A percentile compares a stretch with the other conserved stretches of the same genome.
Evolutionary conservation across 169 alveolate genomes (phyloP).

Genomic region (Plasmodium yoelii): DNA sequence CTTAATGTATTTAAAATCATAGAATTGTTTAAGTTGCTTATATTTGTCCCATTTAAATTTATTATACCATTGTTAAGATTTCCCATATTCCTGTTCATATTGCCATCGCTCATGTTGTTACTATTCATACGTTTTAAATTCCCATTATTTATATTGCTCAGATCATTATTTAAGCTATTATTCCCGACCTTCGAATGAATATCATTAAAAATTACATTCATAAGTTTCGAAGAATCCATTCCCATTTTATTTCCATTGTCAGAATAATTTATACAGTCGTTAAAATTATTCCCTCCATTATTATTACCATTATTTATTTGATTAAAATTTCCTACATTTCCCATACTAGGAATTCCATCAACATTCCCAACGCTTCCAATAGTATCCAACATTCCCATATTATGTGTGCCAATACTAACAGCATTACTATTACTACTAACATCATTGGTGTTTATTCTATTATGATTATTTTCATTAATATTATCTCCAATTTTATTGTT

Average conservation of each 20-base stretch:
- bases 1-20: not conserved
- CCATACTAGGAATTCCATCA: too few relatives aligned
- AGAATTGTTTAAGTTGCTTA: not conserved
- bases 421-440: not conserved
- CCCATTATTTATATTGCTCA: slow-evolving; percentile 6
- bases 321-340: too few relatives aligned
- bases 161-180: slow-evolving; percentile 27
- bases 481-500: not conserved
- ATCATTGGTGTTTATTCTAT: not conserved
- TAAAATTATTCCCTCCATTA: slow-evolving; percentile 15
- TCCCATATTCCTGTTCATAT: slow-evolving; percentile 14
- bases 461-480: not conserved
- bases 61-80: slow-evolving; percentile 15
- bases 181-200: not conserved
- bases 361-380: too few relatives aligned
- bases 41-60: slow-evolving; percentile 10
- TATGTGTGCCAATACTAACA: not conserved
- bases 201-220: slow-evolving; percentile 25
- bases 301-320: not conserved
- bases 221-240: slow-evolving; percentile 15
- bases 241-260: slow-evolving; percentile 12
- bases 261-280: slow-evolving; percentile 1
- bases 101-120: not conserved
- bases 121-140: slow-evolving; percentile 3
- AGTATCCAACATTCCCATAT: too few relatives aligned